phyloP scores from a whole-genome alignment of 78 protist genomes.

The Diacronema lutheri region DNA sequence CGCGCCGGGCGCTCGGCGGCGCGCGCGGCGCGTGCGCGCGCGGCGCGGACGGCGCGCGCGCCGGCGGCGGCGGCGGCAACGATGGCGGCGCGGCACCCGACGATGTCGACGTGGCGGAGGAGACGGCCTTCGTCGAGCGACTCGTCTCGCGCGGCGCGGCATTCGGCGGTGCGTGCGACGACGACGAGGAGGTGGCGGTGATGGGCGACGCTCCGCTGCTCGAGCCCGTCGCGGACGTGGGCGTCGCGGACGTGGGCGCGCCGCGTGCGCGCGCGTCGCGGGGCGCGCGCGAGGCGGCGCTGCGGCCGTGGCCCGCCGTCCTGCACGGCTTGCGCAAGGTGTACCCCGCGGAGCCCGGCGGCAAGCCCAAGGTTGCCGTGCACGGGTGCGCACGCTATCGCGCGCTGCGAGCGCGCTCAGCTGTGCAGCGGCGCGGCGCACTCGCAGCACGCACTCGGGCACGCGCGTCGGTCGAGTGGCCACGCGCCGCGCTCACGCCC shows the following conservation, averaged over 20 bases:
- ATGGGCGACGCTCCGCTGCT: too few relatives aligned
- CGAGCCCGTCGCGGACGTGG: not conserved
- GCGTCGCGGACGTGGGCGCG: not conserved
- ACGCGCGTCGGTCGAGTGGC: too few relatives aligned
- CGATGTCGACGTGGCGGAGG: slow-evolving; percentile 6
- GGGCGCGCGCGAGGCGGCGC: not conserved
- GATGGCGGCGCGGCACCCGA: not conserved
- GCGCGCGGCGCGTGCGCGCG: not conserved
- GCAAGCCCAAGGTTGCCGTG: not conserved
- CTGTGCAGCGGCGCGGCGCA: too few relatives aligned
- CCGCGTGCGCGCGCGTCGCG: not conserved
- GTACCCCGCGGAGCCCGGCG: not conserved
- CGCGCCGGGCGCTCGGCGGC: too few relatives aligned
- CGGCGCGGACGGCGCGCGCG: too few relatives aligned
- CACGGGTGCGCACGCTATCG: not conserved
- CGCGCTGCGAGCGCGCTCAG: too few relatives aligned
- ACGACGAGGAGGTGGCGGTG: too few relatives aligned
- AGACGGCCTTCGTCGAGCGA: not conserved
- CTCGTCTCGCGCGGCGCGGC: not conserved
- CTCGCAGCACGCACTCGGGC: too few relatives aligned
- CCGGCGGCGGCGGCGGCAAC: too few relatives aligned
- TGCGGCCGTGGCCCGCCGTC: not conserved
- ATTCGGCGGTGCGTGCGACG: not conserved
- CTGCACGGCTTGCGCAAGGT: not conserved
- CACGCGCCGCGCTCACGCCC: too few relatives aligned